Evolutionary conservation across 2,329 filamentous ascomycete genomes (phyloP), one percentile per base, ranked within the genome.

Genomic region (Cercospora beticola): DNA sequence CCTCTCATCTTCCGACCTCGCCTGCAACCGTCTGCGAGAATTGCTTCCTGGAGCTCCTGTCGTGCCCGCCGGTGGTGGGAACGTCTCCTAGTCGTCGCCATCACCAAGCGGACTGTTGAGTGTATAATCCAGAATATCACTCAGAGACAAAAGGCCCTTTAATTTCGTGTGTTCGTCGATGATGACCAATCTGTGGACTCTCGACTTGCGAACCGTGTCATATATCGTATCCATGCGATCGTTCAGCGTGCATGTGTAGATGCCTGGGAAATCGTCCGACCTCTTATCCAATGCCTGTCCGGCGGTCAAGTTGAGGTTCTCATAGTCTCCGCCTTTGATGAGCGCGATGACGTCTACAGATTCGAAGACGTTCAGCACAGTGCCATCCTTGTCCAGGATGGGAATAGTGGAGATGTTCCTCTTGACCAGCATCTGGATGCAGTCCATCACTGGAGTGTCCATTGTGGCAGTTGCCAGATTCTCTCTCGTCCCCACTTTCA

Each of bases 141-240:
- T 98, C 65, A 99, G 85, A 6, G 94, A 97, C 69, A 99, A 89
- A 65, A 99, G 88, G 58, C 95, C 95, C 79, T 90, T 92, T 65
- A 99, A 87, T 74, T 90, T 89, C 78, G 90, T 92, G 63, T 94
- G 87, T 73, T 97, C 93, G 79, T 99, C 94, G 67, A 99, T 92
- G 60, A 99, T 91, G 66, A 98, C 90, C 72, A 99, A 85, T 71
- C 95, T 88, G 81, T 99, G 95, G 30, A 99, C 94, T 70, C 96
- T 88, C 57, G 94, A 97, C 82, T 94, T 96, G 73, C 94, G 92
- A 74, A 99, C 92, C 0, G 95, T 98, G 79, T 97, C 94, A 79
- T 98, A 98, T 74, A 99, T 95, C 10, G 94, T 94, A 78, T 97
- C 94, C 61, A 99, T 86, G 65, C 94, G 90, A 80, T 99, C 95